Evolutionary conservation across 106 monocot species (phyloP), one percentile per base, ranked within the genome.

Genomic region (Apostasia ramifera): DNA sequence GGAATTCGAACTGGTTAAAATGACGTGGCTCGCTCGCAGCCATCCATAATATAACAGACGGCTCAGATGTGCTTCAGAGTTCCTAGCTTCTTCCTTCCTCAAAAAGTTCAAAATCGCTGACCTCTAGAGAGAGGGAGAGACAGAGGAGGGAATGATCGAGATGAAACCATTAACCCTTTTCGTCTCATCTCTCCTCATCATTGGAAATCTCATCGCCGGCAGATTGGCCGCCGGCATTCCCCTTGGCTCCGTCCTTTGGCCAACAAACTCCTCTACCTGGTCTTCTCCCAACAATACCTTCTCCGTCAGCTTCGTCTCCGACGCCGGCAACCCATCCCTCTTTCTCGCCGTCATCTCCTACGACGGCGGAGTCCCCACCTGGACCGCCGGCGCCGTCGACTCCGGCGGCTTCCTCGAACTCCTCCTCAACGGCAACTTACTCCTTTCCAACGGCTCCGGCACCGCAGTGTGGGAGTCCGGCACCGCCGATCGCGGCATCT

Each of bases 401-500:
- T 76, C 86, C 52, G 63, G 68, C 9, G 81, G 67, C 15, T 72
- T 77, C 47, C 65, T 89, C 81, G 53, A 74, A 13, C 81, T 86
- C 72, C 77, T 41, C n/a, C 9, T 61, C 71, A 48, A 68, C 70
- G 89, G 88, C 2, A 77, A 89, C 82, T 84, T 93, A 72, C 77
- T 48, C 69, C 83, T 86, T 53, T 42, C 66, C 77, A 66, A 71
- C 81, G 76, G 72, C 63, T 77, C 76, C 66, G 78, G 79, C 58
- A 8, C 80, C 50, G 6, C 66, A 52, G 67, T 86, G 49, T 93
- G 89, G 86, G 48, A 77, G 57, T 77, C 83, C 43, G 7, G 7
- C 76, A 93, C 93, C 50, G 8, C 74, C 44, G 40, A 62, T 7
- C 67, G 13, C 0, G 79, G 75, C n/a, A 85, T 88, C 71, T 26